Percentiles rank a stretch among this genome's conserved stretches.
Conservation (phyloP, 352 stramenopile species). For the Aphanomyces invadans region DNA sequence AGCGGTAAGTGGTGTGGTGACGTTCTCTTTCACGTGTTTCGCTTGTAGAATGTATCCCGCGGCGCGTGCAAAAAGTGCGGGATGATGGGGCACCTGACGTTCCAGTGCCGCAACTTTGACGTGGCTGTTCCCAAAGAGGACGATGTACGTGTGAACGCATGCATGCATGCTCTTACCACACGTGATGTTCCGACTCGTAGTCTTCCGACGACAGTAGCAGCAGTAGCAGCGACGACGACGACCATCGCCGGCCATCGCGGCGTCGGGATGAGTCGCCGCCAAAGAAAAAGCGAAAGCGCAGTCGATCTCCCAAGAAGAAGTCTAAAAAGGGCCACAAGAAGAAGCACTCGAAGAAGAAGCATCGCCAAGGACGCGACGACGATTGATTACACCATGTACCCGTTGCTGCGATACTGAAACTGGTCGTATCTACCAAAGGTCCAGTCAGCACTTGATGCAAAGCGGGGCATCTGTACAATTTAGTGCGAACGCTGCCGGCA, state of each 20-base stretch:
- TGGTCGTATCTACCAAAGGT: constrained; percentile 49
- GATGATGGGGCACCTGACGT: constrained; percentile 87
- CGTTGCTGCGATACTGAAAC: constrained; percentile 83
- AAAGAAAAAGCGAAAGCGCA: constrained; percentile 16
- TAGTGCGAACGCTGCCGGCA: constrained; percentile 66
- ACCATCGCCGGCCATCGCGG: constrained; percentile 20
- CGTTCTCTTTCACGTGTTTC: constrained; percentile 19
- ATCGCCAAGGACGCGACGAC: too few relatives aligned
- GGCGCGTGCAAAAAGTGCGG: constrained; percentile 86
- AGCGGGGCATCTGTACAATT: constrained; percentile 30
- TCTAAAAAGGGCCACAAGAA: constrained; percentile 23
- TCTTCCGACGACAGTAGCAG: constrained; percentile 42
- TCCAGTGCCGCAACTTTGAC: constrained; percentile 81
- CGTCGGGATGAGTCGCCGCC: constrained; percentile 10
- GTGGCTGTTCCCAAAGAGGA: constrained; percentile 28
- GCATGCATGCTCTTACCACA: constrained; percentile 20
- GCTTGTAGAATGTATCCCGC: constrained; percentile 52
- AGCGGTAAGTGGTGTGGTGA: constrained; percentile 38
- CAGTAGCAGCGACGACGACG: constrained; percentile 31
- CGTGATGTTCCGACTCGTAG: constrained; percentile 28
- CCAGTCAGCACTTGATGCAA: not conserved
- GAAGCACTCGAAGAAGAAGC: constrained; percentile 22
- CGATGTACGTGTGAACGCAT: too few relatives aligned
- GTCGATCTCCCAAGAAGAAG: constrained; percentile 5
- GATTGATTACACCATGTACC: constrained; percentile 25